Base-by-base conservation (phyloP, 441 rosid species). In the Populus hybrid region DNA sequence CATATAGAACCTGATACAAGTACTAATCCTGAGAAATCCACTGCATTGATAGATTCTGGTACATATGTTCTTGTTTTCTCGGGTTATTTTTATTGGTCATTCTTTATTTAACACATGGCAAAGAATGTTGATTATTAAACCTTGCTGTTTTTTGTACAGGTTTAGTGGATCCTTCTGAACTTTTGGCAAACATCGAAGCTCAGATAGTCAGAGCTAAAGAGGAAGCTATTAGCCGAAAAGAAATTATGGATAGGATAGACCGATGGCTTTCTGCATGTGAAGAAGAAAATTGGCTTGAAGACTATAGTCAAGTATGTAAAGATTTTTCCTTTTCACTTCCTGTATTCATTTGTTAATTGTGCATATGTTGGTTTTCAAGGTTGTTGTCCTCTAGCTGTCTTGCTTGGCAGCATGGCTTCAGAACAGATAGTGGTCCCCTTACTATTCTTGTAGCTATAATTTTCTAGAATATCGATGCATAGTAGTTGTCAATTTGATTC, bases 211-310 rank as follows among this genome's bases (percentile, higher is more conserved):
- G 90, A 80, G 95, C 85, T 36, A 94, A 86, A 86, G 95, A 80
- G 76, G 95, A 94, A 85, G 91, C 93, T 82, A 81, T 85, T 74
- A 86, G 93, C 82, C 86, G 99, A 82, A 91, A 91, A 82, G 98
- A 96, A 78, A 87, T 94, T 85, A 88, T 91, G 28, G 98, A 94
- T 78, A 94, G 89, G 78, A 90, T 94, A 75, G 98, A 93, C 82
- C 89, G 91, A 76, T 96, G 99, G 98, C 88, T 94, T 86, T 79
- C 86, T 30, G 98, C 96, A 40, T 89, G 98, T 75, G 95, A 91
- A 87, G 98, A 93, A 82, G 99, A 94, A 82, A 87, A 90, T 67
- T 96, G 99, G 99, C 93, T 96, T 38, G 98, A 96, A 82, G 96
- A 96, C 77, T 94, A 96, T 81, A 93, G 86, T 80, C 85, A 89